These are phyloP conservation scores for Silene latifolia DNA, from an alignment of 148 eudicot genomes.

Conservation along the genomic window DNA sequence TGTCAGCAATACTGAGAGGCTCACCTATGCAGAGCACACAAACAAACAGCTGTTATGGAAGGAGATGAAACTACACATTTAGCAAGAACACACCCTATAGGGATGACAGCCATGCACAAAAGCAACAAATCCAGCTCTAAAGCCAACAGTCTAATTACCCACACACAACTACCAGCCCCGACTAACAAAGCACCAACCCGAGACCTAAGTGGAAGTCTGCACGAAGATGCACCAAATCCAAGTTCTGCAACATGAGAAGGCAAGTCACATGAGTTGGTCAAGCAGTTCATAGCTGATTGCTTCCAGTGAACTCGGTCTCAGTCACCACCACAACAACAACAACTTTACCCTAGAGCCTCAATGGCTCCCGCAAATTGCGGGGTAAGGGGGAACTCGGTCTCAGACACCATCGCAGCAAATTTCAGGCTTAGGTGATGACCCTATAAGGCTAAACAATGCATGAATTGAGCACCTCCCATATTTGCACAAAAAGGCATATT, in stretches of 20 bases:
- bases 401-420: too few relatives aligned
- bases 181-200: too few relatives aligned
- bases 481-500: neutral
- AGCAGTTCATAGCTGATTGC: too few relatives aligned
- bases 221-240: too few relatives aligned
- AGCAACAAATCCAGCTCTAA: neutral
- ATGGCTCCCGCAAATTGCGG: too few relatives aligned
- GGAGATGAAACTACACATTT: neutral
- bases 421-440: neutral
- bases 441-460: neutral
- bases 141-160: neutral
- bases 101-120: neutral
- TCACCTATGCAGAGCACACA: conserved; percentile 41
- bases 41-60: neutral
- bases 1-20: conserved; percentile 72
- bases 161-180: neutral
- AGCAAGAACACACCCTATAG: neutral
- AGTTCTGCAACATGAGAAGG: too few relatives aligned
- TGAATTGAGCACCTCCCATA: neutral
- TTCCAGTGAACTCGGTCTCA: too few relatives aligned
- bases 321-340: too few relatives aligned
- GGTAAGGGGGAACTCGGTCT: too few relatives aligned
- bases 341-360: too few relatives aligned
- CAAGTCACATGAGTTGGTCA: too few relatives aligned
- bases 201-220: too few relatives aligned